Base-by-base conservation (phyloP, 805 yeast genomes). In the Komagataella pastoris region DNA sequence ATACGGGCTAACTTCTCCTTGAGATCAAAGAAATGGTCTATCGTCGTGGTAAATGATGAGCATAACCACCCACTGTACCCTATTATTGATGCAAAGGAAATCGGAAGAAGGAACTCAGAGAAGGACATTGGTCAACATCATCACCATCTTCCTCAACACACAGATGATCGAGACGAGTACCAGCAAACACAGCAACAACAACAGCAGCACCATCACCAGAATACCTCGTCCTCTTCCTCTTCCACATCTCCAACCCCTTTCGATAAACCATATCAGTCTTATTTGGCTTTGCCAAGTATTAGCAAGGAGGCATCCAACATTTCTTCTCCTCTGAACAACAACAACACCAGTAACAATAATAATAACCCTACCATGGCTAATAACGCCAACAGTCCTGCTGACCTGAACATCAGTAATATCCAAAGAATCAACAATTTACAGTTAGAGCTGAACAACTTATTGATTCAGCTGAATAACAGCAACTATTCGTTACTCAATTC, bases 1-100 rank as follows among this genome's bases (percentile, higher is more conserved):
- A 72, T 82, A 47, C 63, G 88, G 51, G 87, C 87, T 2, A 80
- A 82, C 56, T 80, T 67, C 58, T 75, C 82, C 1, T 56, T 76
- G 8, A 66, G 80, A 54, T 69, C 75, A 43, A 66, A 71, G 53
- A 65, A 68, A 51, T 82, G 88, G 88, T 68, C 78, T 14, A 67
- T 82, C 36, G 83, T 78, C 18, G 77, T 82, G 17, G 73, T 82
- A 44, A 77, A 79, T 61, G 82, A 79, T 56, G 61, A 63, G 4
- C 88, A 82, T 62, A 76, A 83, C 55, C 88, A 82, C 60, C 69
- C 70, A 2, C 52, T 75, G 24, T 59, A 52, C 53, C 63, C 66
- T 1, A 50, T 47, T 10, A 44, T n/a, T 7, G 36, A 44, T 3
- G 40, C 40, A 30, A 30, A 30, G 8, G 40, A 30, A 10, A 30